Conservation (phyloP, 805 yeast species). For the Sungouiella blattae region DNA sequence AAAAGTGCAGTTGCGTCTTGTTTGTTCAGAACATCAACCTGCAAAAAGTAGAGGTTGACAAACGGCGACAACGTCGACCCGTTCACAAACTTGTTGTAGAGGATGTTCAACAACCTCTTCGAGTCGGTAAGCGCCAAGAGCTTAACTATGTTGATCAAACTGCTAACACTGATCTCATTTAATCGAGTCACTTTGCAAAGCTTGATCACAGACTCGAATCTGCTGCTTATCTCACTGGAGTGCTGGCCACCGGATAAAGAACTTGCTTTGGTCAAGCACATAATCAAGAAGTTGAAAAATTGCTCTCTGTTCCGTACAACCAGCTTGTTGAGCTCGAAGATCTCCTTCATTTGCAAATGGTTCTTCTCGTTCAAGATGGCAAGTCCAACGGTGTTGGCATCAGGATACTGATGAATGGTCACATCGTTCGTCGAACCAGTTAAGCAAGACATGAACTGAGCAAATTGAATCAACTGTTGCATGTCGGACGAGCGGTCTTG, state of each 20-base stretch:
- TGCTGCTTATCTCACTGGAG: conserved; percentile 5
- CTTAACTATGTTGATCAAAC: conserved; percentile 22
- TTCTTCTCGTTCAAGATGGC: conserved; percentile 9
- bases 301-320: conserved; percentile 9
- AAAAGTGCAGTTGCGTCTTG: conserved; percentile 21
- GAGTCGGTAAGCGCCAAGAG: conserved; percentile 24
- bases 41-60: conserved; percentile 31
- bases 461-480: conserved; percentile 15
- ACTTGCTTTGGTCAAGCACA: conserved; percentile 16
- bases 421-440: conserved; percentile 1
- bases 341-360: conserved; percentile 13
- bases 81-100: conserved; percentile 25
- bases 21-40: conserved; percentile 16
- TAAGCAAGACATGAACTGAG: conserved; percentile 20
- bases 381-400: conserved; percentile 6
- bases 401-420: not conserved
- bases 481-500: conserved; percentile 12
- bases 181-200: conserved; percentile 21
- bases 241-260: conserved; percentile 1
- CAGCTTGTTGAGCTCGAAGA: conserved; percentile 8
- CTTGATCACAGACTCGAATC: conserved; percentile 22
- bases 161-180: conserved; percentile 18
- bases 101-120: conserved; percentile 20
- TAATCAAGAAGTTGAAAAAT: conserved; percentile 9
- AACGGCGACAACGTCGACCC: conserved; percentile 13